Evolutionary conservation across 345 rosid species (phyloP).

Genomic region (Citrus trifoliata): DNA sequence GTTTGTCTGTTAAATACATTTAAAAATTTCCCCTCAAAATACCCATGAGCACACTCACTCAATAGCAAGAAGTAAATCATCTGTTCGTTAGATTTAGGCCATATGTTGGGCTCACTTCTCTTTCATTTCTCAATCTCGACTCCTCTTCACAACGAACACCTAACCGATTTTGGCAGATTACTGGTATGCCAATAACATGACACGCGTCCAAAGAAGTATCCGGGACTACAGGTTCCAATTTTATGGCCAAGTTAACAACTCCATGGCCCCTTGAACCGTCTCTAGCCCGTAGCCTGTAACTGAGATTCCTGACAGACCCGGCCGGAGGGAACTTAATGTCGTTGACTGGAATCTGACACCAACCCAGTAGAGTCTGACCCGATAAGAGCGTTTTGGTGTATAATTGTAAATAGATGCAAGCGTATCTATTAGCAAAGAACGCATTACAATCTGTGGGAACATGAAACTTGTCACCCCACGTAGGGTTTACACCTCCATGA

Average conservation of each 20-base stretch:
- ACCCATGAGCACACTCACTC: neutral
- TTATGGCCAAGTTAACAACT: conserved; percentile 40
- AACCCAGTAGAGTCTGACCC: conserved; percentile 39
- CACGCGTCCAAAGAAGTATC: neutral
- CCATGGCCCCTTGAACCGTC: conserved; percentile 47
- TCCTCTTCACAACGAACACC: neutral
- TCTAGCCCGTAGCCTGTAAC: conserved; percentile 41
- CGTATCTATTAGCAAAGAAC: conserved; percentile 26
- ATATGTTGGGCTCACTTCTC: neutral
- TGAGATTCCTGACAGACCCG: conserved; percentile 29
- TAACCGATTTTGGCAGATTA: neutral
- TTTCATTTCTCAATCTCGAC: neutral
- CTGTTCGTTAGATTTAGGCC: neutral
- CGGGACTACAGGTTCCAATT: conserved; percentile 14
- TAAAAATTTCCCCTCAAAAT: neutral
- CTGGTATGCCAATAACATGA: conserved; percentile 38
- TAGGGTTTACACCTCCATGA: conserved; percentile 40
- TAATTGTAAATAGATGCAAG: conserved; percentile 25
- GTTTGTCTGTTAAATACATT: neutral
- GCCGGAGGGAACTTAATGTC: conserved; percentile 28
- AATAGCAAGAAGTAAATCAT: neutral
- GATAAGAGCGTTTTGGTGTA: conserved; percentile 32
- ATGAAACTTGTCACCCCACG: conserved; percentile 50
- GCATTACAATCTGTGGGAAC: conserved; percentile 23
- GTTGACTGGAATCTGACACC: conserved; percentile 44